A percentile compares a stretch with the other conserved stretches of the same genome.
Evolutionary conservation across 345 rosid genomes (phyloP).

Genomic region (Eutrema heterophyllum): DNA sequence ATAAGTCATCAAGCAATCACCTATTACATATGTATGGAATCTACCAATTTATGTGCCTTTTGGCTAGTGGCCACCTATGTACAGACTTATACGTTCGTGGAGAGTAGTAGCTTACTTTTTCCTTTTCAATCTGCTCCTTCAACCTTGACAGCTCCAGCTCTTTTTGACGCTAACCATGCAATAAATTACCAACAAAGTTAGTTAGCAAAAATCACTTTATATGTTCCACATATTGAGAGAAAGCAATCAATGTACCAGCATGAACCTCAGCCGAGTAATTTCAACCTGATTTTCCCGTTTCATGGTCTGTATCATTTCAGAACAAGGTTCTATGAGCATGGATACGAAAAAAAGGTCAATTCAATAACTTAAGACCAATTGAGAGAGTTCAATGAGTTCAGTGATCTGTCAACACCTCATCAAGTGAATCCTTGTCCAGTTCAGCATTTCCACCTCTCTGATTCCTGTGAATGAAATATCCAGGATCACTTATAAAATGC

Average conservation of each 20-base stretch:
- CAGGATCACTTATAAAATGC: background rate
- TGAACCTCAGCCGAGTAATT: conserved; percentile 54
- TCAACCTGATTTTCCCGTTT: conserved; percentile 48
- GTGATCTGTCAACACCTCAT: conserved; percentile 39
- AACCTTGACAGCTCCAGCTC: conserved; percentile 72
- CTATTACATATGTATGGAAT: background rate
- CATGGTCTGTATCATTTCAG: conserved; percentile 39
- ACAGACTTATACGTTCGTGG: background rate
- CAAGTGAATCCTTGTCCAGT: conserved; percentile 37
- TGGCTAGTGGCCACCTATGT: background rate
- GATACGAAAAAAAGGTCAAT: background rate
- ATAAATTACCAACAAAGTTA: conserved; percentile 4
- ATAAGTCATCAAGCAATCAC: background rate
- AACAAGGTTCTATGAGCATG: conserved; percentile 17
- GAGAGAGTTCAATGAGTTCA: conserved; percentile 6
- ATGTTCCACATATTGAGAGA: background rate
- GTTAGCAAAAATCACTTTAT: conserved; percentile 10
- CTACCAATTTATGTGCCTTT: background rate
- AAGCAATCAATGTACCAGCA: conserved; percentile 63
- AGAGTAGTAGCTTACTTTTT: conserved; percentile 49
- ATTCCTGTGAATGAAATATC: conserved; percentile 34
- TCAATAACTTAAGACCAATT: background rate
- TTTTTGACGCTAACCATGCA: conserved; percentile 58
- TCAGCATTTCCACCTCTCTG: conserved; percentile 28
- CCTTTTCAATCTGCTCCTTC: conserved; percentile 83